Evolutionary conservation across 352 stramenopile genomes (phyloP), one percentile per base, ranked within the genome.

Genomic region (Globisporangium yorkense): DNA sequence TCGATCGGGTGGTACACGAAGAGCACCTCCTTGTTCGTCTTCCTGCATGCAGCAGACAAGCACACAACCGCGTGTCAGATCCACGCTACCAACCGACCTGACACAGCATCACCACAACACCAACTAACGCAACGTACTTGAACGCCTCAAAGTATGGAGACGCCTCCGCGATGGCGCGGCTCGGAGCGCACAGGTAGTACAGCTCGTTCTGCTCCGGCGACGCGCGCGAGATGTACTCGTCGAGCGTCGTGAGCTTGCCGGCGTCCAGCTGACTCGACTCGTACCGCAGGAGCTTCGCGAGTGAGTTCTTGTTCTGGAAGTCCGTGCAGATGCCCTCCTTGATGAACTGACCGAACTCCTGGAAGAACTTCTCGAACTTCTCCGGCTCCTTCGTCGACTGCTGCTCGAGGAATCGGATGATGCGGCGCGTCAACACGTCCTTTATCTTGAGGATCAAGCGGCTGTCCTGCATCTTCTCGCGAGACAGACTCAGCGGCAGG

Each of bases 111-210:
- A 55, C 5, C 29, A n/a, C 16, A 24, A 20, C 5, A 24, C 40
- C 20, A 10, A 45, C 13, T 10, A 10, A 3, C 21, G n/a, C 5
- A 40, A 84, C 81, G 57, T 89, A 95, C 75, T 99, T 98, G 81
- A 99, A 99, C 7, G 90, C 95, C 76, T 99, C 98, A 61, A 98
- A 98, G 84, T 99, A 99, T 12, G 98, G 97, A 62, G 95, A 99
- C 31, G 92, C 85, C 52, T 96, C 81, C 9, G 97, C 97, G 45
- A 99, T 90, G 45, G 97, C 88, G 33, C 97, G 88, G 44, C 84
- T 97, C 29, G 97, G 97, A 5, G 97, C 96, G 57, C 87, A 96
- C 29, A 99, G 63, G 73, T 99, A 99, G 78, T 99, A 99, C 62
- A 99, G 99, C 57, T 99, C 90, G 62, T 99, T 98, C 72, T 99